Evolutionary conservation across 1,284 basidiomycete genomes (phyloP).

Genomic region (Hymenochaete sp.): DNA sequence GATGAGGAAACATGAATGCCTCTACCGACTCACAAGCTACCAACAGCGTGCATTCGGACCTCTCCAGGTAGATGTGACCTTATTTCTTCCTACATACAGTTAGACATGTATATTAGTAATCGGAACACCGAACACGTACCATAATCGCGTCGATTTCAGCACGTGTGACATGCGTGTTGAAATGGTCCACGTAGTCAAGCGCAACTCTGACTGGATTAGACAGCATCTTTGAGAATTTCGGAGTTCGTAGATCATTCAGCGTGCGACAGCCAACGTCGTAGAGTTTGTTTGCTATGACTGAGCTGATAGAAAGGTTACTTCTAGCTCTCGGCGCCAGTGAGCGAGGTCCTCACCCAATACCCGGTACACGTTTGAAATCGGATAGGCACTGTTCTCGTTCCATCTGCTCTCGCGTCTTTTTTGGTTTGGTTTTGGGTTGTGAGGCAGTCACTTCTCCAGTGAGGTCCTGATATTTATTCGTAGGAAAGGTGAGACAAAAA

Average conservation of each 20-base stretch:
- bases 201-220: constrained; percentile 13
- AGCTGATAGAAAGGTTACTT: constrained; percentile 10
- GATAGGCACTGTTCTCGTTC: constrained; percentile 13
- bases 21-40: constrained; percentile 19
- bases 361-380: constrained; percentile 17
- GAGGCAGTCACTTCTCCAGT: not conserved
- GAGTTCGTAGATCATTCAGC: constrained; percentile 17
- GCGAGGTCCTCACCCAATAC: constrained; percentile 19
- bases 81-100: constrained; percentile 7
- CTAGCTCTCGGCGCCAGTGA: not conserved
- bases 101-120: constrained; percentile 1
- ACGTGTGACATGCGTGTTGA: constrained; percentile 14
- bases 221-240: constrained; percentile 11
- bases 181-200: constrained; percentile 14
- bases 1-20: not conserved
- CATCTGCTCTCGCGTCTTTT: constrained; percentile 3
- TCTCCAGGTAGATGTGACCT: constrained; percentile 14
- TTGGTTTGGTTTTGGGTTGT: not conserved
- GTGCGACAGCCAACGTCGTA: constrained; percentile 19
- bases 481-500: not conserved
- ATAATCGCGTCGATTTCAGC: constrained; percentile 16
- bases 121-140: constrained; percentile 7
- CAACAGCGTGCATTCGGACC: constrained; percentile 16
- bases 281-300: constrained; percentile 18
- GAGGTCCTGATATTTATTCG: not conserved